A percentile compares a stretch with the other conserved stretches of the same genome.
phyloP scores from a whole-genome alignment of 108 stramenopile species.

The Pseudonitzschia delicatissima region DNA sequence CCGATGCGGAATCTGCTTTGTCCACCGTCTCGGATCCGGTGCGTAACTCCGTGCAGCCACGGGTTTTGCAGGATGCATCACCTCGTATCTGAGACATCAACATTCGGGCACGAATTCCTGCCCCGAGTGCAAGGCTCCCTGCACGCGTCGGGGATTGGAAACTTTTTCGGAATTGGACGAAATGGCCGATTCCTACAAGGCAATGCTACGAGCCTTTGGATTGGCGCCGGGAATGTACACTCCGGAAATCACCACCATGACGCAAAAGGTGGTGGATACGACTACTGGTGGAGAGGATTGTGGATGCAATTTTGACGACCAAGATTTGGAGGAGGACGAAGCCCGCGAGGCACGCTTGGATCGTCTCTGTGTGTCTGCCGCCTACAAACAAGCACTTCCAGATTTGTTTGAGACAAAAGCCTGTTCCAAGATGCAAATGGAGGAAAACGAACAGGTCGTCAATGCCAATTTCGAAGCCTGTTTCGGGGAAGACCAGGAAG shows the following conservation, averaged over 20 bases:
- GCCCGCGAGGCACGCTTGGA: constrained; percentile 19
- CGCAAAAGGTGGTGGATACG: constrained; percentile 42
- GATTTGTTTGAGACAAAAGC: neutral
- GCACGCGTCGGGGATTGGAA: constrained; percentile 35
- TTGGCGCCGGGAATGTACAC: constrained; percentile 46
- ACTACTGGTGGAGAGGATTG: neutral
- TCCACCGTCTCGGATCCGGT: constrained; percentile 22
- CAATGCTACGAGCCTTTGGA: constrained; percentile 47
- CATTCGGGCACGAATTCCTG: constrained; percentile 31
- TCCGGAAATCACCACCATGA: constrained; percentile 48
- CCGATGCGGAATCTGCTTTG: constrained; percentile 40
- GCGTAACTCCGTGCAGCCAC: constrained; percentile 57
- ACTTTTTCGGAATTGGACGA: constrained; percentile 41
- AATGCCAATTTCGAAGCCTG: constrained; percentile 24
- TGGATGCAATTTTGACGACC: constrained; percentile 1
- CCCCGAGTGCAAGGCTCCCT: constrained; percentile 53
- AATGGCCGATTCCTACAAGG: constrained; percentile 51
- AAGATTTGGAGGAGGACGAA: constrained; percentile 26
- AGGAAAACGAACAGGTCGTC: constrained; percentile 30
- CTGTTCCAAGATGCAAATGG: constrained; percentile 11
- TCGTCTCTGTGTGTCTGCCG: constrained; percentile 25
- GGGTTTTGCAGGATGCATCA: constrained; percentile 62
- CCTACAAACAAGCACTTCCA: constrained; percentile 24
- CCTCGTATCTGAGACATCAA: constrained; percentile 12
- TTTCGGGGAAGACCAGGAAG: neutral